Evolutionary conservation across 208 protist genomes (phyloP).

Genomic region (Leishmania arabica): DNA sequence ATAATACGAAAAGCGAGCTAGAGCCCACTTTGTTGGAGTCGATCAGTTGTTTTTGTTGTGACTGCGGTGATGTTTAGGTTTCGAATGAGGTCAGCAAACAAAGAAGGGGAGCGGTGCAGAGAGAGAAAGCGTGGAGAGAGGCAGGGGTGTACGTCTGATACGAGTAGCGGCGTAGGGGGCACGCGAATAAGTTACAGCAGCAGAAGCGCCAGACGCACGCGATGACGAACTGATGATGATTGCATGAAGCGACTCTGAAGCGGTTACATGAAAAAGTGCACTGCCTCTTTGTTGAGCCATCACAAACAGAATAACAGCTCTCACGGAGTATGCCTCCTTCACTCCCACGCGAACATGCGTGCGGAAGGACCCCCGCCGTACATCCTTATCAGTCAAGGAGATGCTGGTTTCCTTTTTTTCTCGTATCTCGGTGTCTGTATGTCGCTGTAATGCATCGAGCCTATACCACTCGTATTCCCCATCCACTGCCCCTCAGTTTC

Average conservation of each 20-base stretch:
- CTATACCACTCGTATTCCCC: not conserved
- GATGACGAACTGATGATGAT: not conserved
- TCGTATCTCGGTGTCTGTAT: not conserved
- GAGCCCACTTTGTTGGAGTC: not conserved
- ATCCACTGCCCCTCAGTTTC: not conserved
- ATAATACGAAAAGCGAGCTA: not conserved
- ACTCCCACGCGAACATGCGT: not conserved
- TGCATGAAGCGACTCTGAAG: not conserved
- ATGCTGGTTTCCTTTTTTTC: not conserved
- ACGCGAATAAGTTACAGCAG: not conserved
- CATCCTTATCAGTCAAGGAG: not conserved
- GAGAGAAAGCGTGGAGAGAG: not conserved
- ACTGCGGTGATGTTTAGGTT: not conserved
- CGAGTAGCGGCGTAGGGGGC: not conserved
- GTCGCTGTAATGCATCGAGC: no score
- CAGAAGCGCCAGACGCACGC: not conserved
- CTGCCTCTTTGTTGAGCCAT: not conserved
- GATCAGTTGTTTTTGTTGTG: not conserved
- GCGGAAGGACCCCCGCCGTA: not conserved
- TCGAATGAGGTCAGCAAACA: not conserved
- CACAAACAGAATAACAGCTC: not conserved
- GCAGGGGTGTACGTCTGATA: not conserved
- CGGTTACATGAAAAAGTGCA: not conserved
- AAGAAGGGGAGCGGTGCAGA: not conserved
- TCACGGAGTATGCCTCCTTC: not conserved